These are phyloP conservation scores for Alternaria gansuensis DNA, from an alignment of 2,329 filamentous ascomycete genomes.

Conservation along the genomic window DNA sequence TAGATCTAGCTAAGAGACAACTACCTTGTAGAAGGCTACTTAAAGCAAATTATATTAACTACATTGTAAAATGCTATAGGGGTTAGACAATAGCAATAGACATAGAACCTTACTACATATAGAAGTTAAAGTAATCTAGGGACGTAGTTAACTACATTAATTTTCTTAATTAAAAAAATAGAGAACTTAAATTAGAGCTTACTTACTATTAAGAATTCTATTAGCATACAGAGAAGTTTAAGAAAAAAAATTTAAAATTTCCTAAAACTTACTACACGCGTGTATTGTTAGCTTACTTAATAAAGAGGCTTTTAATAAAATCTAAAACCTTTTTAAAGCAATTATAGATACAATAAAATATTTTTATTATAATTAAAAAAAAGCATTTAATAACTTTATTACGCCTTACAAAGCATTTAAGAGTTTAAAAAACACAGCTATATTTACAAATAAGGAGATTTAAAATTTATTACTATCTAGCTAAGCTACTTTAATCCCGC, in stretches of 20 bases:
- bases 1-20: constrained; percentile 5
- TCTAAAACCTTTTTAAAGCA: constrained; percentile 15
- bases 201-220: constrained; percentile 27
- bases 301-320: constrained; percentile 17
- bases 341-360: constrained; percentile 18
- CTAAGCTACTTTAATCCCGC: constrained; percentile 12
- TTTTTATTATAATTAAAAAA: constrained; percentile 4
- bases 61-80: constrained; percentile 26
- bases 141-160: constrained; percentile 17
- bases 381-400: constrained; percentile 24
- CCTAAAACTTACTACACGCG: constrained; percentile 21
- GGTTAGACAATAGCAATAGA: constrained; percentile 20
- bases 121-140: constrained; percentile 21
- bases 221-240: constrained; percentile 19
- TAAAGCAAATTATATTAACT: constrained; percentile 23
- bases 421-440: constrained; percentile 4
- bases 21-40: constrained; percentile 10
- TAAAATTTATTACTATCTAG: constrained; percentile 5
- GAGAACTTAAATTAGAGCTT: constrained; percentile 24
- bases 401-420: constrained; percentile 20
- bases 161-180: constrained; percentile 19
- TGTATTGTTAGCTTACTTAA: constrained; percentile 24
- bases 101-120: constrained; percentile 22
- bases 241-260: constrained; percentile 17
- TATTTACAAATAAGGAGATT: constrained; percentile 16